Evolutionary conservation across 2,329 filamentous ascomycete genomes (phyloP).

Genomic region (Fusarium camptoceras): DNA sequence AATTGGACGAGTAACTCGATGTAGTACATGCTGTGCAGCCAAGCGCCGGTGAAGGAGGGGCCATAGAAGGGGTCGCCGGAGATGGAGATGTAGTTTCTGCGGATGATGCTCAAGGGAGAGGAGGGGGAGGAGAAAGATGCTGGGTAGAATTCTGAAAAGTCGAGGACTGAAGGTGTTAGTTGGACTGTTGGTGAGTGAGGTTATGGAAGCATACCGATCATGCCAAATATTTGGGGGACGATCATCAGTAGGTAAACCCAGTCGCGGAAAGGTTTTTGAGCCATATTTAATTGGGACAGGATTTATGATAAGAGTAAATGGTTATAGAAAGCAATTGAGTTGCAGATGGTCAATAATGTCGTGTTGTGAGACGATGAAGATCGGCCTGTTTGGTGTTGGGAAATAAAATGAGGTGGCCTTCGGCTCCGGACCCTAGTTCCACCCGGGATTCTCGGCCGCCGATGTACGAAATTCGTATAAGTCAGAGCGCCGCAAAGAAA

Average conservation of each 20-base stretch:
- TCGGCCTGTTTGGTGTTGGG: background rate
- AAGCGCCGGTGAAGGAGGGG: slow-evolving; percentile 55
- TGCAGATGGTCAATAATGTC: background rate
- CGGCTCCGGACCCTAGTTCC: slow-evolving; percentile 17
- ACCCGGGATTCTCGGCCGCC: slow-evolving; percentile 7
- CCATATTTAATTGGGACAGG: slow-evolving; percentile 18
- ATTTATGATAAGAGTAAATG: no score
- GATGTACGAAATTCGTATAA: background rate
- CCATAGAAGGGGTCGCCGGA: slow-evolving; percentile 67
- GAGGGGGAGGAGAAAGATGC: slow-evolving; percentile 56
- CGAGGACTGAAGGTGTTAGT: slow-evolving; percentile 58
- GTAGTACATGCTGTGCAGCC: slow-evolving; percentile 64
- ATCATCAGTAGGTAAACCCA: slow-evolving; percentile 53
- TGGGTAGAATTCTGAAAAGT: slow-evolving; percentile 67
- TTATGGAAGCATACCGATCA: slow-evolving; percentile 49
- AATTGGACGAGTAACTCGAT: slow-evolving; percentile 64
- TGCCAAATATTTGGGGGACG: slow-evolving; percentile 51
- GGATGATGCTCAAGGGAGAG: slow-evolving; percentile 60
- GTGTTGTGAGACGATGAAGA: background rate
- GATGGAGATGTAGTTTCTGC: slow-evolving; percentile 59
- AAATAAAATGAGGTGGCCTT: slow-evolving; percentile 29
- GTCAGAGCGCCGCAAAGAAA: background rate
- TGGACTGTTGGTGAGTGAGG: background rate
- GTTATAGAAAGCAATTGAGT: background rate
- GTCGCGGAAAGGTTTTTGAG: slow-evolving; percentile 48